Conservation (phyloP, 1,139 yeast species). For the Waltiozyma solani region DNA sequence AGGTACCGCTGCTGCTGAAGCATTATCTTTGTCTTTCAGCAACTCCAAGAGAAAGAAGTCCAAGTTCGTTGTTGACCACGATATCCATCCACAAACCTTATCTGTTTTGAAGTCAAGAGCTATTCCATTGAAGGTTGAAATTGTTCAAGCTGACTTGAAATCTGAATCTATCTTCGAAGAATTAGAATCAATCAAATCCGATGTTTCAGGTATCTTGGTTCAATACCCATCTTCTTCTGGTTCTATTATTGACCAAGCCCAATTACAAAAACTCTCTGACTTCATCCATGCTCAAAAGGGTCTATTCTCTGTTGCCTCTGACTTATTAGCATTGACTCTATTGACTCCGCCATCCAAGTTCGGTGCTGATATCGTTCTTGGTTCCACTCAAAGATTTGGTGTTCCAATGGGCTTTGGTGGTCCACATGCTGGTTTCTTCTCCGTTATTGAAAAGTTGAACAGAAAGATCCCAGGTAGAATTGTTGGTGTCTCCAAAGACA, state of each 20-base stretch:
- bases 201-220: constrained; percentile 72
- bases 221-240: constrained; percentile 94
- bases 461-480: constrained; percentile 96
- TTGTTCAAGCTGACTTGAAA: constrained; percentile 49
- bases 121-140: constrained; percentile 55
- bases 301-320: constrained; percentile 78
- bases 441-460: constrained; percentile 67
- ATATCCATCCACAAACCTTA: constrained; percentile 79
- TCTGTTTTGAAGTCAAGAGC: constrained; percentile 77
- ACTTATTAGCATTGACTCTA: constrained; percentile 77
- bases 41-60: constrained; percentile 55
- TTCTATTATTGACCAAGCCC: constrained; percentile 37
- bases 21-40: constrained; percentile 79
- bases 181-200: constrained; percentile 28
- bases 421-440: constrained; percentile 96
- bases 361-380: constrained; percentile 90
- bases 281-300: constrained; percentile 65
- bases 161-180: constrained; percentile 30
- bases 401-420: constrained; percentile 98
- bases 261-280: constrained; percentile 47
- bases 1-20: constrained; percentile 98
- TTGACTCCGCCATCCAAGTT: constrained; percentile 76
- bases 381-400: constrained; percentile 92
- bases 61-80: constrained; percentile 62
- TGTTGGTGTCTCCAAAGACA: constrained; percentile 87